A percentile compares a stretch with the other conserved stretches of the same genome.
These are phyloP conservation scores for Canna indica DNA, from an alignment of 176 grass and related monocot genomes.

Conservation along the genomic window DNA sequence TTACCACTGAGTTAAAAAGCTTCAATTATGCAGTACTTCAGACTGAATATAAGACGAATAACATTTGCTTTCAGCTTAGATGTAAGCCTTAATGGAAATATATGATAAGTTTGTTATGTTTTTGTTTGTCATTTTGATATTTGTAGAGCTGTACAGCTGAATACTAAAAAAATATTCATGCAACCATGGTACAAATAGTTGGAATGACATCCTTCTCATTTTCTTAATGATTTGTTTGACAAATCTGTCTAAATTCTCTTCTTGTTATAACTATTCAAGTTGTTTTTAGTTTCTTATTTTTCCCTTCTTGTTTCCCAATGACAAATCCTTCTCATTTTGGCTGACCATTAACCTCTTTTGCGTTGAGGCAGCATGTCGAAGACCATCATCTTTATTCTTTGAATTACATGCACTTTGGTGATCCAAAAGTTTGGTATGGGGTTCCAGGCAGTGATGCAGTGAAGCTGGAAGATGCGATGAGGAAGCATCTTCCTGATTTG, in stretches of 20 bases:
- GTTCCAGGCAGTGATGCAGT: conserved; percentile 53
- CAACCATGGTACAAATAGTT: not conserved
- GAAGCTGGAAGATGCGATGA: conserved; percentile 88
- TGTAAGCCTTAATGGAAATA: not conserved
- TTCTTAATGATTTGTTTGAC: not conserved
- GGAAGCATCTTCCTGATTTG: conserved; percentile 67
- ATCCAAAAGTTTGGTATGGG: conserved; percentile 95
- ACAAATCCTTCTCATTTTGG: not conserved
- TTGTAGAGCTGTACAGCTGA: not conserved
- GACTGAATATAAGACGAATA: not conserved
- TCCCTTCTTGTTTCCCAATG: not conserved
- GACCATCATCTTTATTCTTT: conserved; percentile 96
- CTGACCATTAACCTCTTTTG: conserved; percentile 2
- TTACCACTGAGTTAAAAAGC: not conserved
- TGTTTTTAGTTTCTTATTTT: not conserved
- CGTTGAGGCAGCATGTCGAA: conserved; percentile 71
- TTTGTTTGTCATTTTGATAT: not conserved
- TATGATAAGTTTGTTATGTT: not conserved
- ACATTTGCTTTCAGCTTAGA: not conserved
- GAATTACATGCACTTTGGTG: conserved; percentile 99
- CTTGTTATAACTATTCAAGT: not conserved
- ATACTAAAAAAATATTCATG: not conserved
- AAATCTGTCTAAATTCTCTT: not conserved
- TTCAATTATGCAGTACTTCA: not conserved
- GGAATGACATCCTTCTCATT: not conserved